Evolutionary conservation across 2,329 filamentous ascomycete genomes (phyloP).

Genomic region (Aspergillus sp.): DNA sequence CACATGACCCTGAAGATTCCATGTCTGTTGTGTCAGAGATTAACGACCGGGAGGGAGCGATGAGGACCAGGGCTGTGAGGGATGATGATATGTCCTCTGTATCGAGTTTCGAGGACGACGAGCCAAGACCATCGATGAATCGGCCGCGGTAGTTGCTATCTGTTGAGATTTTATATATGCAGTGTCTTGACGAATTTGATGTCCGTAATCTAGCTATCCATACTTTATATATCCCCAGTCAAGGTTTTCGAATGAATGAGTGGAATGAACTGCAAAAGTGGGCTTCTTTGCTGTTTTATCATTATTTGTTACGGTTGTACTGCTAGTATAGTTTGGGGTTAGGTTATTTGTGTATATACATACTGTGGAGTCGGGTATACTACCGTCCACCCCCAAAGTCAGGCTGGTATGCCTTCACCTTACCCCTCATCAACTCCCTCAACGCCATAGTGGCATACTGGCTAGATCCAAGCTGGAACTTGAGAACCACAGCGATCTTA

Average conservation of each 20-base stretch:
- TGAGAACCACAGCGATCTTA: conserved; percentile 68
- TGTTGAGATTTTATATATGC: too few species aligned
- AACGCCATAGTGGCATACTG: conserved; percentile 85
- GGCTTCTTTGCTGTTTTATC: not conserved
- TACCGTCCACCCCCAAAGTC: conserved; percentile 55
- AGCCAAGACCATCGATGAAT: conserved; percentile 1
- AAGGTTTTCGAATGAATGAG: not conserved
- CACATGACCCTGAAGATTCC: conserved; percentile 11
- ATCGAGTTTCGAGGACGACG: conserved; percentile 29
- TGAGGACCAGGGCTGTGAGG: conserved; percentile 12
- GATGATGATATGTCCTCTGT: conserved; percentile 34
- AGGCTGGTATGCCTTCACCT: conserved; percentile 61
- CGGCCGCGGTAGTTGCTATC: not conserved
- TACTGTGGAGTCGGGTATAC: not conserved
- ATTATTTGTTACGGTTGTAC: not conserved
- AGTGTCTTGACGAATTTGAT: too few species aligned
- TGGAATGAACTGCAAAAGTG: not conserved
- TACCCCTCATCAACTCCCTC: conserved; percentile 73
- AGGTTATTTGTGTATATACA: not conserved
- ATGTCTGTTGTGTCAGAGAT: conserved; percentile 29
- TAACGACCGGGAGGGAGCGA: conserved; percentile 8
- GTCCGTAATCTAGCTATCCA: too few species aligned
- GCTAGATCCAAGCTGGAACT: conserved; percentile 73
- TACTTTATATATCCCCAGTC: too few species aligned
- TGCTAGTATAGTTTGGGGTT: not conserved